A percentile compares a stretch with the other conserved stretches of the same genome.
Conservation (phyloP, 371 early-diverging fungal genomes). For the Gilbertella persicaria region DNA sequence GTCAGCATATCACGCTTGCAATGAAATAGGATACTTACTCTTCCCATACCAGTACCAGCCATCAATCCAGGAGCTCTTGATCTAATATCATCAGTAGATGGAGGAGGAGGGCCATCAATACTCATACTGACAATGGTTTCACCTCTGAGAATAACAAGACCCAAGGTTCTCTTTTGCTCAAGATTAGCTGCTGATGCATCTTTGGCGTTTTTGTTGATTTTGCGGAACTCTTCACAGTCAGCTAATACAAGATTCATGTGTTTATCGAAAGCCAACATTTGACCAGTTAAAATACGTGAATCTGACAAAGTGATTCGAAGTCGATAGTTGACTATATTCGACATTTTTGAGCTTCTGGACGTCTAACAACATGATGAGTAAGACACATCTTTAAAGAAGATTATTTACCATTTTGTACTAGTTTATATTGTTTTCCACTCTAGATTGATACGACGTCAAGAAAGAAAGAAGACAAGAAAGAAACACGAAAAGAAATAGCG, state of each 20-base stretch:
- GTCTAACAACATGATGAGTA: slow-evolving; percentile 6
- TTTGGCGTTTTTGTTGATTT: slow-evolving; percentile 71
- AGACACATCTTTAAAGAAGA: background rate
- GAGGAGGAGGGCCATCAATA: slow-evolving; percentile 92
- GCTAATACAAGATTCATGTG: slow-evolving; percentile 98
- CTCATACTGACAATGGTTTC: slow-evolving; percentile 91
- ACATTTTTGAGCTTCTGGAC: slow-evolving; percentile 86
- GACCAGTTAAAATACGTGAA: slow-evolving; percentile 90
- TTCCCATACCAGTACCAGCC: slow-evolving; percentile 76
- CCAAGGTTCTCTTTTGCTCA: slow-evolving; percentile 87
- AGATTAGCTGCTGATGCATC: slow-evolving; percentile 52
- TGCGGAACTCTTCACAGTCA: slow-evolving; percentile 97
- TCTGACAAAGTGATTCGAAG: slow-evolving; percentile 92
- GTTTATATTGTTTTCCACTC: too few species aligned
- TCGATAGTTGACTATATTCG: slow-evolving; percentile 92
- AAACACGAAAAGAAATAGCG: too few species aligned
- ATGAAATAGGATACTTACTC: slow-evolving; percentile 31
- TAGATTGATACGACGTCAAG: too few species aligned
- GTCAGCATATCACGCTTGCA: background rate
- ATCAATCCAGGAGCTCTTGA: slow-evolving; percentile 51
- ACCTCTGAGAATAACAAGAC: slow-evolving; percentile 93
- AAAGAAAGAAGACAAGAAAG: too few species aligned
- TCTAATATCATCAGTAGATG: slow-evolving; percentile 61
- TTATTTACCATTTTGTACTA: too few species aligned
- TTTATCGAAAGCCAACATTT: slow-evolving; percentile 98